Evolutionary conservation across 352 stramenopile genomes (phyloP).

Genomic region (Globisporangium camurandrum): DNA sequence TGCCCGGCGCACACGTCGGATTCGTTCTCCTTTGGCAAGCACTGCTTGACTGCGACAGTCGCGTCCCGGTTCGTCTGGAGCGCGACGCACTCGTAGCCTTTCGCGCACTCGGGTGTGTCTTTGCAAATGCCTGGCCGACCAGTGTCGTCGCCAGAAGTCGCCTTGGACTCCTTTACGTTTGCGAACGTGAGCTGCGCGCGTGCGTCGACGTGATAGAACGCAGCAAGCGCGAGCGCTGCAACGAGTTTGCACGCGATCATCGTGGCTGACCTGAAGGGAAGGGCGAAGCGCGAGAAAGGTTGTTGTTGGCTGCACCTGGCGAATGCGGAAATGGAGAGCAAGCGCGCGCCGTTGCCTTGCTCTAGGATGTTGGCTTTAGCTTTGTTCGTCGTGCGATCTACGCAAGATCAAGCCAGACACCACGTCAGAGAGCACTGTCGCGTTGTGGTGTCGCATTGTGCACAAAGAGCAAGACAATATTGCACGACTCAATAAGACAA

Average conservation of each 20-base stretch:
- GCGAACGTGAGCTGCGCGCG: slow-evolving; percentile 5
- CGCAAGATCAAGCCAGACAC: too few relatives aligned
- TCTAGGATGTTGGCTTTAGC: too few relatives aligned
- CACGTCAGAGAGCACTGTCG: too few relatives aligned
- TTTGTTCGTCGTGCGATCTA: too few relatives aligned
- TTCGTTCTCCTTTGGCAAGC: slow-evolving; percentile 49
- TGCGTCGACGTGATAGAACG: slow-evolving; percentile 19
- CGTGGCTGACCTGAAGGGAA: slow-evolving; percentile 12
- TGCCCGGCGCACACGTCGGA: slow-evolving; percentile 57
- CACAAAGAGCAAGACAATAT: too few relatives aligned
- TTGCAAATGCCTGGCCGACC: slow-evolving; percentile 46
- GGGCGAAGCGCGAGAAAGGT: background rate
- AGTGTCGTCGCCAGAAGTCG: slow-evolving; percentile 4
- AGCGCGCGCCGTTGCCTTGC: too few relatives aligned
- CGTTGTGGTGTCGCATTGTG: too few relatives aligned
- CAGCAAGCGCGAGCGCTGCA: slow-evolving; percentile 22
- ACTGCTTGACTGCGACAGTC: slow-evolving; percentile 65
- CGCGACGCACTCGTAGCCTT: slow-evolving; percentile 57
- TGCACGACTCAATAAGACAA: too few relatives aligned
- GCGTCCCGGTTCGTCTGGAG: slow-evolving; percentile 57
- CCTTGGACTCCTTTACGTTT: slow-evolving; percentile 3
- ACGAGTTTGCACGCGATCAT: slow-evolving; percentile 38
- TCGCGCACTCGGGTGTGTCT: slow-evolving; percentile 43
- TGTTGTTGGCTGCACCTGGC: too few relatives aligned
- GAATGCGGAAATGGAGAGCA: background rate